Percentiles rank a stretch among this genome's conserved stretches.
Evolutionary conservation across 768 basidiomycete genomes (phyloP).

Genomic region (Collybia sordida): DNA sequence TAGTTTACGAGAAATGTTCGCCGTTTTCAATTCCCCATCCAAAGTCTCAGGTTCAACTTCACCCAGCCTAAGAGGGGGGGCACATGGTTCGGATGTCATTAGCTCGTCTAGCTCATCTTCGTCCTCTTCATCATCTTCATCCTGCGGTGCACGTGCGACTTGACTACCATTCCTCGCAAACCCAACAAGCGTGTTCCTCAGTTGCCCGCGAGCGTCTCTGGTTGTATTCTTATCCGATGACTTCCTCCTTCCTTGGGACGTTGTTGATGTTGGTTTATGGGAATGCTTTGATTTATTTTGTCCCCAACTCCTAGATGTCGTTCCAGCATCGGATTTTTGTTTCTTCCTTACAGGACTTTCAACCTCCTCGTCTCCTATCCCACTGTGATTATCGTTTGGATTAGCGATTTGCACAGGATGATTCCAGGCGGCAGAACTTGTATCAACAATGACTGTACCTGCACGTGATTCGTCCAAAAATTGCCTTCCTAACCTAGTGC

Average conservation of each 20-base stretch:
- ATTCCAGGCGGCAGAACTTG: constrained; percentile 48
- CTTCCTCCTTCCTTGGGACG: constrained; percentile 5
- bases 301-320: not conserved
- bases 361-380: not conserved
- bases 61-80: not conserved
- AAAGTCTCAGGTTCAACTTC: not conserved
- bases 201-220: constrained; percentile 19
- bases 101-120: not conserved
- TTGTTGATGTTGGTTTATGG: too few species aligned
- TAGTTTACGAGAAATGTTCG: not conserved
- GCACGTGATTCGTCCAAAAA: not conserved
- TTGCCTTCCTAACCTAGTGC: too few species aligned
- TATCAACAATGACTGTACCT: constrained; percentile 42
- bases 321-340: constrained; percentile 7
- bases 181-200: constrained; percentile 47
- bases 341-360: constrained; percentile 38
- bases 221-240: constrained; percentile 9
- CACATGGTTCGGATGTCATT: not conserved
- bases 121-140: constrained; percentile 21
- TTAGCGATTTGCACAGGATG: not conserved
- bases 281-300: not conserved
- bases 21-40: not conserved
- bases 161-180: constrained; percentile 56
- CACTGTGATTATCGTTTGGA: not conserved
- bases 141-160: constrained; percentile 12